These are phyloP conservation scores for Globisporangium emineosum DNA, from an alignment of 352 stramenopile genomes.

Conservation along the genomic window DNA sequence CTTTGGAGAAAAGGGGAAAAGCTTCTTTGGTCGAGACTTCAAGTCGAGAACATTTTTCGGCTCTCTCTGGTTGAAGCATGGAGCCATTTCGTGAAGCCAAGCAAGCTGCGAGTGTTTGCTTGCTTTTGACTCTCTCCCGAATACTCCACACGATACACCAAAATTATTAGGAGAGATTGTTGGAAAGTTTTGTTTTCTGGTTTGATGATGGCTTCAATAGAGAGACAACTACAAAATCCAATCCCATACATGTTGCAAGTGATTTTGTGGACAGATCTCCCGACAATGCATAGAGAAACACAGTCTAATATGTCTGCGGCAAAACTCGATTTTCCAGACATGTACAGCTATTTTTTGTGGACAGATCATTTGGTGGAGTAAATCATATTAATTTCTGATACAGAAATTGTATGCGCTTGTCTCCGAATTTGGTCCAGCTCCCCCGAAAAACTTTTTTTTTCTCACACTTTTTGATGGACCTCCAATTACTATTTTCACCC, in stretches of 20 bases:
- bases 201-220: too few relatives aligned
- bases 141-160: background rate
- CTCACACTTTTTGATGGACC: background rate
- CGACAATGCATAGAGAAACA: background rate
- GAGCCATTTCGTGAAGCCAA: background rate
- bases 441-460: background rate
- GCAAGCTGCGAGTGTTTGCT: too few relatives aligned
- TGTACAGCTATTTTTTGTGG: background rate
- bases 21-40: background rate
- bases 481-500: background rate
- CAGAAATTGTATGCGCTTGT: background rate
- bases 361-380: background rate
- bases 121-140: background rate
- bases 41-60: background rate
- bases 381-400: too few relatives aligned
- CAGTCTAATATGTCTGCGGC: background rate
- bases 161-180: too few relatives aligned
- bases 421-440: background rate
- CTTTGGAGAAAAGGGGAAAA: background rate
- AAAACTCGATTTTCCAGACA: background rate
- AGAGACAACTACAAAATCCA: background rate
- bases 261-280: background rate
- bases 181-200: too few relatives aligned
- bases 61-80: background rate
- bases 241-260: background rate